Evolutionary conservation across 257 asterid species (phyloP).

Genomic region (Phtheirospermum japonicum): DNA sequence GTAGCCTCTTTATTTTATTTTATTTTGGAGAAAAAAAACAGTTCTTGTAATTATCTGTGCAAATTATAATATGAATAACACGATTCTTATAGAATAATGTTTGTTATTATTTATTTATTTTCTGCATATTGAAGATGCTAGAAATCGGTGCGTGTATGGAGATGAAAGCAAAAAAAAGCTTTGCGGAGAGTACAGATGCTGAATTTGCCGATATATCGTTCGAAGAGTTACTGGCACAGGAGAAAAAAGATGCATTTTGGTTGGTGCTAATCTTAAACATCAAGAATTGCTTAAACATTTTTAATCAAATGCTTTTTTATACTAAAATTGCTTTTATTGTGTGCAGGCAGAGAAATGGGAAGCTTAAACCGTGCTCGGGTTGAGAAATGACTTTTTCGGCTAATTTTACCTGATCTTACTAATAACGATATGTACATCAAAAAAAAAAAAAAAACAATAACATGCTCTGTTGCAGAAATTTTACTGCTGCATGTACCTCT

Average conservation of each 20-base stretch:
- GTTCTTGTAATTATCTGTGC: too few relatives aligned
- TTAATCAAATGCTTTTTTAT: constrained; percentile 2
- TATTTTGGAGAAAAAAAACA: too few relatives aligned
- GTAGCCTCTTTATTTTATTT: too few relatives aligned
- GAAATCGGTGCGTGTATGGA: constrained; percentile 62
- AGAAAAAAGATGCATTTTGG: constrained; percentile 83
- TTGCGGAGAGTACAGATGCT: constrained; percentile 41
- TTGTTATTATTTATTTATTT: not conserved
- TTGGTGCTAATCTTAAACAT: constrained; percentile 29
- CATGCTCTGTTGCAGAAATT: constrained; percentile 41
- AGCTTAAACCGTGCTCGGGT: constrained; percentile 41
- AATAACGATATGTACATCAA: constrained; percentile 39
- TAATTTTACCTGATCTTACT: constrained; percentile 27
- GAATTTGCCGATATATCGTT: constrained; percentile 65
- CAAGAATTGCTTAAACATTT: constrained; percentile 5
- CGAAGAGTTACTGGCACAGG: constrained; percentile 77
- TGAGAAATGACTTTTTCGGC: constrained; percentile 28
- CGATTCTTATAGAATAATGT: too few relatives aligned
- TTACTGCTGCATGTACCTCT: constrained; percentile 38
- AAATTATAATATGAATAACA: too few relatives aligned
- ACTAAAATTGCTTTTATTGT: too few relatives aligned
- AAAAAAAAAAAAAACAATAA: constrained; percentile 30
- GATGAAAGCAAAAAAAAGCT: constrained; percentile 40
- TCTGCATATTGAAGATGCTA: constrained; percentile 54
- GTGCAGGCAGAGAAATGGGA: constrained; percentile 78